Conservation (phyloP, 306 rosid genomes). For the Crotalaria pallida region DNA sequence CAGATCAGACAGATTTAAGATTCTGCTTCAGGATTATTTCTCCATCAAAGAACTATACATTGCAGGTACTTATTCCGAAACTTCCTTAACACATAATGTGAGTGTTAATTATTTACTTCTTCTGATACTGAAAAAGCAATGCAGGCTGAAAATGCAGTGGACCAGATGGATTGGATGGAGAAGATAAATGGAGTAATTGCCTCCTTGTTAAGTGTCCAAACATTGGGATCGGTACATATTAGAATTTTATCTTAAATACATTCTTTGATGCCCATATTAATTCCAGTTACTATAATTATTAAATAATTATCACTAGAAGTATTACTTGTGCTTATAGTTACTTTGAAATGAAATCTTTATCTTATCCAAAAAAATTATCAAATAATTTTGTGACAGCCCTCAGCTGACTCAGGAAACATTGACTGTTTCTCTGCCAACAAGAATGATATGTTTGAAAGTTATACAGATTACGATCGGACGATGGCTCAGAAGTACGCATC, state of each 20-base stretch:
- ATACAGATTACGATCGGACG: slow-evolving; percentile 23
- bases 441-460: slow-evolving; percentile 20
- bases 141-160: slow-evolving; percentile 80
- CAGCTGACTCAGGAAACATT: slow-evolving; percentile 31
- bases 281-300: slow-evolving; percentile 18
- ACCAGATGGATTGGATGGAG: slow-evolving; percentile 89
- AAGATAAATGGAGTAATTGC: slow-evolving; percentile 80
- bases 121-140: slow-evolving; percentile 21
- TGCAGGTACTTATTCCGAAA: slow-evolving; percentile 52
- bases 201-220: slow-evolving; percentile 63
- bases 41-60: slow-evolving; percentile 62
- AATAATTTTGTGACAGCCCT: slow-evolving; percentile 40
- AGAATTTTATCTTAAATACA: not conserved
- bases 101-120: slow-evolving; percentile 3
- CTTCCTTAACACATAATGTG: not conserved
- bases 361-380: too few species aligned
- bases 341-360: too few species aligned
- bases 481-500: slow-evolving; percentile 26
- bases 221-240: slow-evolving; percentile 46
- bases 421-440: slow-evolving; percentile 21
- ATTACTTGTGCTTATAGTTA: too few species aligned
- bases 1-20: slow-evolving; percentile 78
- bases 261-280: slow-evolving; percentile 17
- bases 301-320: too few species aligned
- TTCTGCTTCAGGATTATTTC: slow-evolving; percentile 88